These are phyloP conservation scores for Sicyos edulis DNA, from an alignment of 306 rosid genomes.

Conservation along the genomic window DNA sequence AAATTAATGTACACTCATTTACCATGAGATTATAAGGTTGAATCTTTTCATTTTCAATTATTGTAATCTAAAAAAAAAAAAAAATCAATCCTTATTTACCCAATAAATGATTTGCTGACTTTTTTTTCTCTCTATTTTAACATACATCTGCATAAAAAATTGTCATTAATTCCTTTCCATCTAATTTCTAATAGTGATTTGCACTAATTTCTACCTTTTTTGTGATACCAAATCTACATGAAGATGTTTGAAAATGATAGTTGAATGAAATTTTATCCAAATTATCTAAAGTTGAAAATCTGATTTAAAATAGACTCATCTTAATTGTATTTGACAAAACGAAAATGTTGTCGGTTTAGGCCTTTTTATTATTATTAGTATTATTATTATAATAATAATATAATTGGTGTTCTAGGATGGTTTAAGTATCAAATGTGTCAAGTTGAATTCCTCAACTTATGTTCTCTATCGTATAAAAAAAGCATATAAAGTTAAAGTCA, in stretches of 20 bases:
- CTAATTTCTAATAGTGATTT: slow-evolving; percentile 6
- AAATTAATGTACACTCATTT: too few relatives aligned
- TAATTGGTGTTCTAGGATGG: too few relatives aligned
- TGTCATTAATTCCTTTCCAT: not conserved
- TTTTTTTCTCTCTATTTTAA: not conserved
- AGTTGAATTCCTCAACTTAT: too few relatives aligned
- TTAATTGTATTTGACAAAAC: not conserved
- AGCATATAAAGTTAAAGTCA: not conserved
- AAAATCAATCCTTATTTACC: not conserved
- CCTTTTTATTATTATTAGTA: too few relatives aligned
- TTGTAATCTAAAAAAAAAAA: too few relatives aligned
- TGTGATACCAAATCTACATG: not conserved
- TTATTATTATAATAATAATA: too few relatives aligned
- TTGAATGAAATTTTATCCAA: not conserved
- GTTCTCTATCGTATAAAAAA: too few relatives aligned
- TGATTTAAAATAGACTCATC: not conserved
- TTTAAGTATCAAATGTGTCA: too few relatives aligned
- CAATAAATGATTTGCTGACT: not conserved
- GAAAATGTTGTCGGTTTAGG: not conserved
- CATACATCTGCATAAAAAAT: not conserved
- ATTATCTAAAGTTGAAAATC: not conserved
- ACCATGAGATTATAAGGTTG: too few relatives aligned
- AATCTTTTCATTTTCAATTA: too few relatives aligned
- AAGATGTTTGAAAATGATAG: not conserved
- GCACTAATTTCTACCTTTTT: not conserved